A percentile compares a stretch with the other conserved stretches of the same genome.
These are phyloP conservation scores for Acanthamoeba culbertsoni DNA, from an alignment of 208 protist species.

Conservation along the genomic window DNA sequence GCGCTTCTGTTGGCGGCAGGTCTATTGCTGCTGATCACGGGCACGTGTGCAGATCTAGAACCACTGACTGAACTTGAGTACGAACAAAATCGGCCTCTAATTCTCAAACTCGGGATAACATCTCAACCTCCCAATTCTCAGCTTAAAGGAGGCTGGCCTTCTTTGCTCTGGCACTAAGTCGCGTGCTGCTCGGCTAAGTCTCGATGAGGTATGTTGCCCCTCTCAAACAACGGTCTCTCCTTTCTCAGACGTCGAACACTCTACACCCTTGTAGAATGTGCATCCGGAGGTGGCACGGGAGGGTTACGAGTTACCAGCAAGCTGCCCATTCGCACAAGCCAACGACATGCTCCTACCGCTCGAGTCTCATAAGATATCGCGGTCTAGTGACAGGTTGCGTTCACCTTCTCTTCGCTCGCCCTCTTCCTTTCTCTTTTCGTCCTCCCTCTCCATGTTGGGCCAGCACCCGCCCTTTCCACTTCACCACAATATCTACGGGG, in stretches of 20 bases:
- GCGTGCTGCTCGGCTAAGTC: not conserved
- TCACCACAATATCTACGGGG: not conserved
- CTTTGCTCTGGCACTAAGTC: not conserved
- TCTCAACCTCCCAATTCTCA: not conserved
- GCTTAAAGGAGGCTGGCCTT: not conserved
- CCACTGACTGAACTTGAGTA: too few species aligned
- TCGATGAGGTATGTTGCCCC: not conserved
- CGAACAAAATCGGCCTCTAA: not conserved
- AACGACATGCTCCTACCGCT: slow-evolving; percentile 42
- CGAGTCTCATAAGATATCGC: not conserved
- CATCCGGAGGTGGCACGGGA: not conserved
- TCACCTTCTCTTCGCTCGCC: not conserved
- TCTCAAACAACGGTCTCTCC: not conserved
- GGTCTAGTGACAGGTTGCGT: not conserved
- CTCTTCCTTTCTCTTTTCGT: not conserved
- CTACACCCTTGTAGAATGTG: not conserved
- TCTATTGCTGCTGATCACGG: too few species aligned
- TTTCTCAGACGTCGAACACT: not conserved
- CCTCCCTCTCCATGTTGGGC: not conserved
- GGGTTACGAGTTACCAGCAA: not conserved
- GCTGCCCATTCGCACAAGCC: not conserved
- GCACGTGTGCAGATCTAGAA: too few species aligned
- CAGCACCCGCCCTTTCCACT: not conserved
- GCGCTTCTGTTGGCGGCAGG: too few species aligned
- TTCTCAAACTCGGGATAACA: not conserved